phyloP scores from a whole-genome alignment of 495 filamentous ascomycete species.

The Talaromyces nanjingensis region DNA sequence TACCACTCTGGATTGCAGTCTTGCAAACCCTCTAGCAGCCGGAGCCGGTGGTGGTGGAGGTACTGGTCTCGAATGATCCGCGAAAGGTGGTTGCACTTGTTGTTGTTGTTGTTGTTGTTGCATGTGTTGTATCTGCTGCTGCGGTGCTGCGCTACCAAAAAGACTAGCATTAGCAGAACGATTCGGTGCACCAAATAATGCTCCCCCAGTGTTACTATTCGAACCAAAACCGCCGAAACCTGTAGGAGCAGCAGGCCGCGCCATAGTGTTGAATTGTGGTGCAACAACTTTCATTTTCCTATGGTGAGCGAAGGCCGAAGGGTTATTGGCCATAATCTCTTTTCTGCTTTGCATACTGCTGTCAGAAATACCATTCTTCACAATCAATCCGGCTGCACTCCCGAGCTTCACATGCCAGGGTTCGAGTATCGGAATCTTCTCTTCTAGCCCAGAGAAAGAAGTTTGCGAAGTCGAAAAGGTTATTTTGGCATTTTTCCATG shows the following conservation, averaged over 20 bases:
- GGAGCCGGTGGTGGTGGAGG: background rate
- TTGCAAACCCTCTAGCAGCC: too few species aligned
- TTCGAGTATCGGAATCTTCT: conserved; percentile 48
- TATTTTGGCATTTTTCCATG: conserved; percentile 59
- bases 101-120: background rate
- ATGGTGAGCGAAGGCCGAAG: background rate
- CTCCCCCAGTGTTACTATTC: too few species aligned
- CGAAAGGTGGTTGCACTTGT: background rate
- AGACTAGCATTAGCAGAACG: background rate
- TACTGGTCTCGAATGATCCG: background rate
- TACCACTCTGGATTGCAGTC: too few species aligned
- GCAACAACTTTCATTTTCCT: background rate
- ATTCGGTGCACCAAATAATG: too few species aligned
- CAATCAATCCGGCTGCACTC: background rate
- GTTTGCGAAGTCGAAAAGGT: conserved; percentile 64
- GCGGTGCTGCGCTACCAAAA: background rate
- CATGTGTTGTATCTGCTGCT: background rate
- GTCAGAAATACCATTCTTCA: conserved; percentile 4
- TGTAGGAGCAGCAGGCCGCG: background rate
- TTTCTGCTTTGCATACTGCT: conserved; percentile 9
- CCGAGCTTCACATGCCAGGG: conserved; percentile 53
- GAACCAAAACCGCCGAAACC: background rate
- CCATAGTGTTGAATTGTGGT: background rate
- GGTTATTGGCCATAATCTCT: conserved; percentile 8
- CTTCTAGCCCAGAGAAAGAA: conserved; percentile 52